These are phyloP conservation scores for Nitzschia sp. DNA, from an alignment of 108 stramenopile species.

Conservation along the genomic window DNA sequence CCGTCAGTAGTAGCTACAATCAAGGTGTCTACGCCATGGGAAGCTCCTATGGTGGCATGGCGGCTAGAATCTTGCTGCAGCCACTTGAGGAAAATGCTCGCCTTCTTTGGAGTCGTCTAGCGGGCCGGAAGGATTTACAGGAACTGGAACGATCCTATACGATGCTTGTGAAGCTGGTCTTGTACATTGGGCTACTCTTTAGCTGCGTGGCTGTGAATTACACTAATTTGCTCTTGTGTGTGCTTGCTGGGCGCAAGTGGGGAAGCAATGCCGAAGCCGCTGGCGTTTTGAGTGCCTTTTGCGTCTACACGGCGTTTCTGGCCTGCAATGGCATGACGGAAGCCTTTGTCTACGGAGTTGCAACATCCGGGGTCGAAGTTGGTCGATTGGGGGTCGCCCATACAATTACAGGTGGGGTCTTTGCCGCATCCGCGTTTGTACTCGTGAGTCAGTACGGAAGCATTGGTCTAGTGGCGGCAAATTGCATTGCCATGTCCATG, in stretches of 20 bases:
- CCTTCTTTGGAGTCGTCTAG: conserved; percentile 72
- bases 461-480: conserved; percentile 75
- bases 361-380: conserved; percentile 58
- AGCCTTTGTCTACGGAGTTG: conserved; percentile 90
- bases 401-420: conserved; percentile 64
- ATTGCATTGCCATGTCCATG: conserved; percentile 74
- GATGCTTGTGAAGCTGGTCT: conserved; percentile 63
- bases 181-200: conserved; percentile 79
- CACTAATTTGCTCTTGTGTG: conserved; percentile 63
- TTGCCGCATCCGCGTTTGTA: conserved; percentile 63
- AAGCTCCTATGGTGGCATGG: conserved; percentile 73
- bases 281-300: conserved; percentile 81
- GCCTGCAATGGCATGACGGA: conserved; percentile 94
- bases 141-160: conserved; percentile 52
- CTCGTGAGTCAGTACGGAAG: conserved; percentile 61
- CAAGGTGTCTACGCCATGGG: conserved; percentile 89
- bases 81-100: conserved; percentile 90
- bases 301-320: conserved; percentile 91
- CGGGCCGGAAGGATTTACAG: conserved; percentile 8
- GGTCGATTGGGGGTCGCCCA: conserved; percentile 64
- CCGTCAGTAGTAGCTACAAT: conserved; percentile 65
- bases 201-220: conserved; percentile 75
- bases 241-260: conserved; percentile 78
- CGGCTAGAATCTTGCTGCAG: conserved; percentile 83
- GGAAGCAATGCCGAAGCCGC: conserved; percentile 70